Evolutionary conservation across 108 stramenopile species (phyloP), one percentile per base, ranked within the genome.

Genomic region (Chaetoceros tenuissimus): DNA sequence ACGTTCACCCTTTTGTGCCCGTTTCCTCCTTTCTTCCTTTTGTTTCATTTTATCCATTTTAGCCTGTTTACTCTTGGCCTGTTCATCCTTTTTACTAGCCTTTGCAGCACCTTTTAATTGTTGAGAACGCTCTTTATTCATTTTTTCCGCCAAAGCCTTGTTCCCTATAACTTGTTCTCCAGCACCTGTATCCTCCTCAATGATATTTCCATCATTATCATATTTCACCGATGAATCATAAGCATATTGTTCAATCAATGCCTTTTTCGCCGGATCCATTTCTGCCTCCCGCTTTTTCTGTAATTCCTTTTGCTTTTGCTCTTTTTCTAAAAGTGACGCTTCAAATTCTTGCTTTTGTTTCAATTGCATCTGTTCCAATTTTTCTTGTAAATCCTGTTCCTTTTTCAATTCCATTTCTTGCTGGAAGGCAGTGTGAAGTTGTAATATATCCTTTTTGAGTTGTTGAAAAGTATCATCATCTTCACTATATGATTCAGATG

Each of bases 41-140:
- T 59, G 46, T 24, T 66, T 46, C 25, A 46, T 66, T 64, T 86
- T 82, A 31, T 73, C 73, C 27, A 57, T 47, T 59, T 72, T 82
- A 23, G 69, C 67, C 56, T 85, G 69, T 56, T 70, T 78, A 25
- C 81, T 90, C 54, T 81, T 77, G 57, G 77, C 67, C 53, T 73
- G 81, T 64, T 87, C 89, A 27, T 76, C 81, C 60, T 81, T 82
- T 60, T 87, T 91, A 21, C 75, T 76, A 53, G 68, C 60, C 20
- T 57, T 75, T 19, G 69, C 49, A 27, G 57, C 68, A 26, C 55
- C 64, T 24, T 46, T 73, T 60, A 26, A 63, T 68, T 66, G 75
- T 60, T 61, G 53, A 49, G 51, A 47, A 26, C 59, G 53, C 49
- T 77, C 59, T 62, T 65, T 34, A 10, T 63, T 48, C 29, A 58